Evolutionary conservation across 345 rosid species (phyloP).

Genomic region (Gossypium raimondii): DNA sequence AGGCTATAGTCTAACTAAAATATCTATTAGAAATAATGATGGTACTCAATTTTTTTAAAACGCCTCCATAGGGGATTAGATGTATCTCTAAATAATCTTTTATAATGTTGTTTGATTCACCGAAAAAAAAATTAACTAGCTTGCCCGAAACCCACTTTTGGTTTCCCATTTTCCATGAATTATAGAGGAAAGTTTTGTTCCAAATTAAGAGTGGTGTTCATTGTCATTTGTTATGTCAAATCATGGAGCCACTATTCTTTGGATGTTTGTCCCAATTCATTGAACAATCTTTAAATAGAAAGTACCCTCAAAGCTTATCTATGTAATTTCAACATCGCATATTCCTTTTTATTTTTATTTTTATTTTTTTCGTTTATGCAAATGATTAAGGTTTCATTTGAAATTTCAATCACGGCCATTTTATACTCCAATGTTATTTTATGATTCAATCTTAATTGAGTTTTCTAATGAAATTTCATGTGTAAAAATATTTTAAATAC

Average conservation of each 20-base stretch:
- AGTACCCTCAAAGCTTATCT: neutral
- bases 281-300: neutral
- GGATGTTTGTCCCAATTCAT: slow-evolving; percentile 16
- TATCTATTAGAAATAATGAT: no score
- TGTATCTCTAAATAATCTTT: no score
- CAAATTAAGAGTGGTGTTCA: neutral
- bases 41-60: no score
- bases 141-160: neutral
- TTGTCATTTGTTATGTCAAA: neutral
- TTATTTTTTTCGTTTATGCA: neutral
- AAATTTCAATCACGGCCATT: no score
- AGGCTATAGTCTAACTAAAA: no score
- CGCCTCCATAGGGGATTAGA: no score
- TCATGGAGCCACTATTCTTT: neutral
- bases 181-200: neutral
- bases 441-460: no score
- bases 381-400: neutral
- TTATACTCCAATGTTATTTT: no score
- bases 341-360: neutral
- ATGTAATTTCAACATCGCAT: neutral
- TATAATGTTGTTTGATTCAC: no score
- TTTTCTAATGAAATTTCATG: neutral
- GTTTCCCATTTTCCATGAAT: neutral
- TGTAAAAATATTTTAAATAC: no score
- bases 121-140: no score